Evolutionary conservation across 2,329 filamentous ascomycete species (phyloP).

Genomic region (Aspergillus aculeatus): DNA sequence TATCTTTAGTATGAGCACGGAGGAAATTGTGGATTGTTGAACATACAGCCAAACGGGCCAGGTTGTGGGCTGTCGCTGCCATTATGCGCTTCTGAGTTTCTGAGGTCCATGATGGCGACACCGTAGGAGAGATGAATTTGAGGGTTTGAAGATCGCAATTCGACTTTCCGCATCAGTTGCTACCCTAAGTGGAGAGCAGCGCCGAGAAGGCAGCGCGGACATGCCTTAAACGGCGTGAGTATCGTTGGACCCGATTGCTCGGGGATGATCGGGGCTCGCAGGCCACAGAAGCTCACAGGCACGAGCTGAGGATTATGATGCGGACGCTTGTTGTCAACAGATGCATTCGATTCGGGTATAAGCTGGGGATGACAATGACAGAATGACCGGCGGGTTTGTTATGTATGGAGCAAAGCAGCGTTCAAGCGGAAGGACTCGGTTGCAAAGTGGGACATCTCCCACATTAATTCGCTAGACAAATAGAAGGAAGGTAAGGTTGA

Average conservation of each 20-base stretch:
- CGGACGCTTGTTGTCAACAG: not conserved
- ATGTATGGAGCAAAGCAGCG: conserved; percentile 15
- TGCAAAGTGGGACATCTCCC: conserved; percentile 17
- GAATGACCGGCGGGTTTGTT: not conserved
- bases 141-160: conserved; percentile 3
- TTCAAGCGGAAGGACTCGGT: conserved; percentile 14
- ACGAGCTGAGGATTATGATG: not conserved
- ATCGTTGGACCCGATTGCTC: not conserved
- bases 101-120: conserved; percentile 33
- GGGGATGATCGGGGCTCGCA: not conserved
- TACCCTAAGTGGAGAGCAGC: conserved; percentile 27
- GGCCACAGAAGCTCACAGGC: not conserved
- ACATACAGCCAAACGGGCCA: conserved; percentile 68
- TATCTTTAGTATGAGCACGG: conserved; percentile 10
- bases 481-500: conserved; percentile 7
- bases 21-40: conserved; percentile 7
- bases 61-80: conserved; percentile 53
- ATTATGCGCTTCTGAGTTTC: conserved; percentile 29
- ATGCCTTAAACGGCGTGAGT: conserved; percentile 27
- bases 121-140: not conserved
- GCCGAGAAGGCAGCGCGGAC: conserved; percentile 21
- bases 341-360: not conserved
- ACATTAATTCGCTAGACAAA: conserved; percentile 15
- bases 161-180: conserved; percentile 16
- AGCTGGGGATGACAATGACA: not conserved